phyloP scores from a whole-genome alignment of 106 monocot genomes.

The Dioscorea dumetorum region DNA sequence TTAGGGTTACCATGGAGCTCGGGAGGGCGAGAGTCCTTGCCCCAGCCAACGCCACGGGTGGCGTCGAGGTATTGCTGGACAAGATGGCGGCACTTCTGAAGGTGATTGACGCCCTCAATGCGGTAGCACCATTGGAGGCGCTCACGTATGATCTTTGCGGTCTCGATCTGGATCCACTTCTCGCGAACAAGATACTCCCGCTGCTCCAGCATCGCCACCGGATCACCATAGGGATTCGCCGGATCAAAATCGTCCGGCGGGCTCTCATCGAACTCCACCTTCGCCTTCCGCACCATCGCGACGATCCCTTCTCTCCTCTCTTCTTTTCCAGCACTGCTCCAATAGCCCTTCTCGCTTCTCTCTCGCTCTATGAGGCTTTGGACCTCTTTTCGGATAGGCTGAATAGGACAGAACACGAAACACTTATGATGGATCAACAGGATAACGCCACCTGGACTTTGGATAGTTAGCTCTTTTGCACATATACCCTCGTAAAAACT shows the following conservation, averaged over 20 bases:
- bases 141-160: slow-evolving; percentile 89
- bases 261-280: slow-evolving; percentile 89
- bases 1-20: slow-evolving; percentile 61
- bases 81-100: slow-evolving; percentile 86
- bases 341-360: background rate
- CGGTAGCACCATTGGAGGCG: slow-evolving; percentile 88
- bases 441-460: background rate
- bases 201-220: slow-evolving; percentile 93
- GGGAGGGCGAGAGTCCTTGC: slow-evolving; percentile 73
- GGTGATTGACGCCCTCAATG: slow-evolving; percentile 87
- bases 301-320: slow-evolving; percentile 21
- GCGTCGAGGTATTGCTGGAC: slow-evolving; percentile 82
- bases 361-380: slow-evolving; percentile 4
- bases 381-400: background rate
- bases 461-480: background rate
- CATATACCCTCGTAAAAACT: background rate
- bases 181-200: slow-evolving; percentile 87
- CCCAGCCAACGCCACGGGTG: slow-evolving; percentile 89
- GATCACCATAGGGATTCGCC: slow-evolving; percentile 67
- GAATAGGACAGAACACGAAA: no score
- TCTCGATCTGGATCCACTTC: slow-evolving; percentile 99
- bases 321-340: background rate
- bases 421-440: background rate
- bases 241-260: slow-evolving; percentile 90
- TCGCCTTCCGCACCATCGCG: slow-evolving; percentile 61